A percentile compares a stretch with the other conserved stretches of the same genome.
Evolutionary conservation across 2,329 filamentous ascomycete genomes (phyloP).

Genomic region (Fusarium oligoseptatum): DNA sequence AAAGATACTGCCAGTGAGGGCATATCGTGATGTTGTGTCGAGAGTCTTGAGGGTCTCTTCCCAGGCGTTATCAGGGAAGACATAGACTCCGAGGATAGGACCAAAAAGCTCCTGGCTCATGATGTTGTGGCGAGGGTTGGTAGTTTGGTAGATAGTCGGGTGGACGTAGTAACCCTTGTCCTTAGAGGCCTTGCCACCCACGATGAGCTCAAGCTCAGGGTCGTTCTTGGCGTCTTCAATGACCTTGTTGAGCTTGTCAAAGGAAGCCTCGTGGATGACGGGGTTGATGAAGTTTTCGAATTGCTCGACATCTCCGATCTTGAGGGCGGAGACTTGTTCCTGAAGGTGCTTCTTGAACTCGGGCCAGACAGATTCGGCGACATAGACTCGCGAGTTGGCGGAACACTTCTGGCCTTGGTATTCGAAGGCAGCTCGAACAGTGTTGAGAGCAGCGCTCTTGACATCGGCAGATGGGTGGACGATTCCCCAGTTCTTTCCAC

Average conservation of each 20-base stretch:
- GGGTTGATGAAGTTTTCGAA: slow-evolving; percentile 60
- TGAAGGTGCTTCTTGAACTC: slow-evolving; percentile 43
- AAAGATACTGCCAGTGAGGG: slow-evolving; percentile 78
- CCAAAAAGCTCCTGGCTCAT: slow-evolving; percentile 64
- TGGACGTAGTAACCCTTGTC: slow-evolving; percentile 60
- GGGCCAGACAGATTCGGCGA: slow-evolving; percentile 45
- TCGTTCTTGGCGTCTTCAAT: slow-evolving; percentile 62
- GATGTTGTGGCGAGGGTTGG: slow-evolving; percentile 57
- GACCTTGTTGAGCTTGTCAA: slow-evolving; percentile 52
- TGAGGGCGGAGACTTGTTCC: slow-evolving; percentile 55
- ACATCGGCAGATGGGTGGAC: slow-evolving; percentile 51
- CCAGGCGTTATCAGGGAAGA: slow-evolving; percentile 59
- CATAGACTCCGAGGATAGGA: slow-evolving; percentile 60
- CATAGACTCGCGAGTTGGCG: slow-evolving; percentile 31
- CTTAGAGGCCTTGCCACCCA: slow-evolving; percentile 59
- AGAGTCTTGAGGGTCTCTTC: slow-evolving; percentile 31
- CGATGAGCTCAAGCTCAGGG: slow-evolving; percentile 56
- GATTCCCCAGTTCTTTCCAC: slow-evolving; percentile 67
- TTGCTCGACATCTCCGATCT: slow-evolving; percentile 54
- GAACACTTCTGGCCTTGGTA: slow-evolving; percentile 41
- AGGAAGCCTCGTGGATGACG: slow-evolving; percentile 62
- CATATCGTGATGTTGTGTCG: slow-evolving; percentile 38
- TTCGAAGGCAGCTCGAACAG: slow-evolving; percentile 31
- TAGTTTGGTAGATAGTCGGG: slow-evolving; percentile 61
- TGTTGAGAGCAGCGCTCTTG: slow-evolving; percentile 34